Conservation (phyloP, 2,329 filamentous ascomycete genomes). For the Fusarium stilboides region DNA sequence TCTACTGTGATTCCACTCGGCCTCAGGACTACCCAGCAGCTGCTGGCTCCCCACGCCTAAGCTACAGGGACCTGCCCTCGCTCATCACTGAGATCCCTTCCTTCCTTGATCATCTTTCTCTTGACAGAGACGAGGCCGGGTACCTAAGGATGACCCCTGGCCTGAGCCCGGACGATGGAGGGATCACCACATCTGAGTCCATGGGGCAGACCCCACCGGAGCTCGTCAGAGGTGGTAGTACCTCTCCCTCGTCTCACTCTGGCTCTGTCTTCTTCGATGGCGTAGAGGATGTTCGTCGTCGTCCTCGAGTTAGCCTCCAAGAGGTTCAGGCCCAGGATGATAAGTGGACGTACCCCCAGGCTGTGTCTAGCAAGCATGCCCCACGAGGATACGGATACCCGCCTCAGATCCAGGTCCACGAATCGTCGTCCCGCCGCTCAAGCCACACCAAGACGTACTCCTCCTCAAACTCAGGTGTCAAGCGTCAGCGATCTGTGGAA, state of each 20-base stretch:
- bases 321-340: conserved; percentile 58
- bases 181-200: conserved; percentile 55
- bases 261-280: conserved; percentile 54
- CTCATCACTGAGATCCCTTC: conserved; percentile 56
- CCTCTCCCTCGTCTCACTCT: conserved; percentile 59
- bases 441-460: conserved; percentile 40
- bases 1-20: conserved; percentile 54
- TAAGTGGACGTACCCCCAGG: conserved; percentile 60
- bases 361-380: conserved; percentile 52
- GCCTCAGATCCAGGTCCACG: conserved; percentile 52
- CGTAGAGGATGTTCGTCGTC: conserved; percentile 51
- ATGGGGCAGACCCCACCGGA: conserved; percentile 58
- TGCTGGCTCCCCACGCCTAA: conserved; percentile 50
- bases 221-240: conserved; percentile 57
- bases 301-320: conserved; percentile 52
- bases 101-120: conserved; percentile 54
- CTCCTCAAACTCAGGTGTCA: conserved; percentile 49
- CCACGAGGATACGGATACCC: conserved; percentile 54
- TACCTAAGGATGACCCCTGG: conserved; percentile 55
- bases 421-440: conserved; percentile 46
- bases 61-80: conserved; percentile 52
- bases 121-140: conserved; percentile 52
- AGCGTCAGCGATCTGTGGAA: conserved; percentile 57
- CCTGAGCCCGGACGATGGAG: conserved; percentile 54
- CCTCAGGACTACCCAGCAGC: conserved; percentile 49